phyloP scores from a whole-genome alignment of 2,329 filamentous ascomycete genomes.

The Cladosporium sp. region DNA sequence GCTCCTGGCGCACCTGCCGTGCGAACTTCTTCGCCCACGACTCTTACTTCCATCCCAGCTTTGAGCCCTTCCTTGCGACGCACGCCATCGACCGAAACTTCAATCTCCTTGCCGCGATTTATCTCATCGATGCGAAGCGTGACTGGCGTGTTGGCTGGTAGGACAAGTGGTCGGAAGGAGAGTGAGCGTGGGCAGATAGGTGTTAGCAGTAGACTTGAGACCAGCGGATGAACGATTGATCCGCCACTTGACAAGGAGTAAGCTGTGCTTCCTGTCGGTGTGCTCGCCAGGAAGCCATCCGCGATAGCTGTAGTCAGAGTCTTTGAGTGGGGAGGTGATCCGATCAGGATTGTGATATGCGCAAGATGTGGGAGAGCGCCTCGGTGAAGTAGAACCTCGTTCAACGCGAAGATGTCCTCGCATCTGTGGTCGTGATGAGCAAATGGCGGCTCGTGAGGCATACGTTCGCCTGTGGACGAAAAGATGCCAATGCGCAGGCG shows the following conservation, averaged over 20 bases:
- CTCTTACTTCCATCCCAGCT: slow-evolving; percentile 66
- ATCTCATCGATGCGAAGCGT: slow-evolving; percentile 71
- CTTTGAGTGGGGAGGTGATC: slow-evolving; percentile 54
- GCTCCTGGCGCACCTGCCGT: slow-evolving; percentile 29
- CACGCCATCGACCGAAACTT: slow-evolving; percentile 48
- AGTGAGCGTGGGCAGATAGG: slow-evolving; percentile 91
- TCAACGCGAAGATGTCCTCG: slow-evolving; percentile 68
- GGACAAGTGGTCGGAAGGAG: slow-evolving; percentile 84
- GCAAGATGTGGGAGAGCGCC: slow-evolving; percentile 86
- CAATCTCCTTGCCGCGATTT: slow-evolving; percentile 46
- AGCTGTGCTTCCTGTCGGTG: slow-evolving; percentile 90
- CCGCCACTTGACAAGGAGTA: slow-evolving; percentile 93
- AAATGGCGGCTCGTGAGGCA: slow-evolving; percentile 32
- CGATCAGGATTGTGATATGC: slow-evolving; percentile 86
- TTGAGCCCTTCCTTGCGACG: slow-evolving; percentile 40
- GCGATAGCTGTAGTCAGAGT: slow-evolving; percentile 92
- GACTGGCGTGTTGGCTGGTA: slow-evolving; percentile 81
- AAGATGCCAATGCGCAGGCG: slow-evolving; percentile 83
- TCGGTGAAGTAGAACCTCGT: slow-evolving; percentile 90
- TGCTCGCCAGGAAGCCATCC: slow-evolving; percentile 90
- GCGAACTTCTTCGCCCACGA: slow-evolving; percentile 79
- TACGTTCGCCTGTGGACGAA: slow-evolving; percentile 58
- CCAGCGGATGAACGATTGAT: slow-evolving; percentile 88
- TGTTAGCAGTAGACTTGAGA: slow-evolving; percentile 82
- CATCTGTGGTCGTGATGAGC: slow-evolving; percentile 29